Percentiles rank a stretch among this genome's conserved stretches.
Evolutionary conservation across 495 filamentous ascomycete species (phyloP).

Genomic region (Neurospora sp.): DNA sequence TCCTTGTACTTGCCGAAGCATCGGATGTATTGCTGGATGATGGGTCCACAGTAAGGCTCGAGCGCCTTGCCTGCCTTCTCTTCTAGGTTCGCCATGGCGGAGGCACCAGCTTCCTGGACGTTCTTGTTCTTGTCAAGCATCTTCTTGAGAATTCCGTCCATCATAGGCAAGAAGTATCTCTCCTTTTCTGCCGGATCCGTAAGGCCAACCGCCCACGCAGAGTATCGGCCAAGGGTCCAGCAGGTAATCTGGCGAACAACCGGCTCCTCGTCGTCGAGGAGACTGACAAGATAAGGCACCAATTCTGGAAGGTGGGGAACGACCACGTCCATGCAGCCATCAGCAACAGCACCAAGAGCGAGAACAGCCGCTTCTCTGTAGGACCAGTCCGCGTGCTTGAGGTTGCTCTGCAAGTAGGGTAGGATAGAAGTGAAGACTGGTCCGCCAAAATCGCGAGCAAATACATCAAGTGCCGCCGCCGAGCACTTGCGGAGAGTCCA

Average conservation of each 20-base stretch:
- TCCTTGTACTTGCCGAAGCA: constrained; percentile 97
- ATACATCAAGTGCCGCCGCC: constrained; percentile 87
- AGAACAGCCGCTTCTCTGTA: constrained; percentile 92
- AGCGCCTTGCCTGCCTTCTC: constrained; percentile 79
- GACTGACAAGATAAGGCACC: constrained; percentile 79
- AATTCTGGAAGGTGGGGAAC: constrained; percentile 85
- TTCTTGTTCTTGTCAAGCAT: constrained; percentile 98
- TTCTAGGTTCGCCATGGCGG: constrained; percentile 91
- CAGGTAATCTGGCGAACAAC: constrained; percentile 97
- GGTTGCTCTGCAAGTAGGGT: constrained; percentile 83
- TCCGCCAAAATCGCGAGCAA: constrained; percentile 79
- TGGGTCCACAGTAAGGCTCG: constrained; percentile 77
- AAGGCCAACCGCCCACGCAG: constrained; percentile 80
- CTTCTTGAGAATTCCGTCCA: constrained; percentile 87
- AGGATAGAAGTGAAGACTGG: constrained; percentile 85
- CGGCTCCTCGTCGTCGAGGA: constrained; percentile 76
- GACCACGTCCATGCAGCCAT: constrained; percentile 86
- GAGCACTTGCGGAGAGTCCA: constrained; percentile 98
- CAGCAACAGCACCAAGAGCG: constrained; percentile 87
- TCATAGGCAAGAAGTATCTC: constrained; percentile 87
- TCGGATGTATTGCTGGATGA: constrained; percentile 81
- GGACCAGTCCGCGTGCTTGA: constrained; percentile 82
- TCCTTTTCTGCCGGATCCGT: constrained; percentile 52
- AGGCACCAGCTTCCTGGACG: constrained; percentile 93
- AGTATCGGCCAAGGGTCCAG: constrained; percentile 93